phyloP scores from a whole-genome alignment of 2,329 filamentous ascomycete species.

The Chrysoporthe deuterocubensis region DNA sequence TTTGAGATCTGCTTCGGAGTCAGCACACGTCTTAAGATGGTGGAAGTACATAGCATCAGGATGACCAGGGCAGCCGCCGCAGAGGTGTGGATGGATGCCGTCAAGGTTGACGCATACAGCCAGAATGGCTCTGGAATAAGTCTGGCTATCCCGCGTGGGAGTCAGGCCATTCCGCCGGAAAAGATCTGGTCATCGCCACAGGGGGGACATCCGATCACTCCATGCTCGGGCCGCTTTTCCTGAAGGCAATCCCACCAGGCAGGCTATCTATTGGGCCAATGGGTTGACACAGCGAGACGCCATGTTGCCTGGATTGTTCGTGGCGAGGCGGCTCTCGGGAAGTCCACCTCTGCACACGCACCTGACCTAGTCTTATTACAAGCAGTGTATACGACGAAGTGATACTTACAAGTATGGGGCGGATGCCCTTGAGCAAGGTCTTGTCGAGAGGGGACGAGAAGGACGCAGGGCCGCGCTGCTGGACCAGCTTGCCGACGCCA shows the following conservation, averaged over 20 bases:
- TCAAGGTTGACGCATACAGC: too few species aligned
- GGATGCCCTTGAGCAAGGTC: conserved; percentile 44
- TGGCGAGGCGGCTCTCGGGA: too few species aligned
- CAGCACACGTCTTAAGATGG: neutral
- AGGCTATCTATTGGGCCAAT: neutral
- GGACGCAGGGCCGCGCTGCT: conserved; percentile 43
- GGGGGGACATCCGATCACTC: too few species aligned
- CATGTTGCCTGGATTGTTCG: too few species aligned
- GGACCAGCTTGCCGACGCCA: conserved; percentile 44
- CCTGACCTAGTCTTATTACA: neutral
- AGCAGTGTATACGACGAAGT: neutral
- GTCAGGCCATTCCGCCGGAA: too few species aligned
- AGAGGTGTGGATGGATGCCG: neutral
- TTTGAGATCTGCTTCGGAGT: conserved; percentile 41
- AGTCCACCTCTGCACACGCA: too few species aligned
- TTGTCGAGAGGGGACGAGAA: conserved; percentile 42
- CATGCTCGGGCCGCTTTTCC: too few species aligned
- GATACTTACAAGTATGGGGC: conserved; percentile 41
- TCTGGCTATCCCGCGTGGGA: too few species aligned
- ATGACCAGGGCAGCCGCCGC: neutral
- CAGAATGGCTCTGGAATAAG: too few species aligned
- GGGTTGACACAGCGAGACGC: too few species aligned
- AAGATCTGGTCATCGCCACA: too few species aligned
- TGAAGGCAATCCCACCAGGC: neutral
- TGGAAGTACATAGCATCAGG: too few species aligned